phyloP scores from a whole-genome alignment of 2,329 filamentous ascomycete genomes.

The Aspergillus chevalieri region DNA sequence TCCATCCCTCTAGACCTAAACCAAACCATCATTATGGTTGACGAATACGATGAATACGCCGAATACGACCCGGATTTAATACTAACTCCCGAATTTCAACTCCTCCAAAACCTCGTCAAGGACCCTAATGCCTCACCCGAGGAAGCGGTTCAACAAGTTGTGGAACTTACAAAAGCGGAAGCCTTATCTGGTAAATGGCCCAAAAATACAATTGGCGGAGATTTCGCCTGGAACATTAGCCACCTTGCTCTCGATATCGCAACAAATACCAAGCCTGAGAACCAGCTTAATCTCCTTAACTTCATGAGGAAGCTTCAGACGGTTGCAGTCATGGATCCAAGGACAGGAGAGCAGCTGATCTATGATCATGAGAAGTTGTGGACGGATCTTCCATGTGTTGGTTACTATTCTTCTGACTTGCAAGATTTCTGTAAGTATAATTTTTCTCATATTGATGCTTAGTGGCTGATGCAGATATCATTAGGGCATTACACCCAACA shows the following conservation, averaged over 20 bases:
- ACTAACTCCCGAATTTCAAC: background rate
- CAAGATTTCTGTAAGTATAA: background rate
- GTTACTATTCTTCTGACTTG: background rate
- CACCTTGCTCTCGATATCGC: background rate
- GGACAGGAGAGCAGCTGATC: background rate
- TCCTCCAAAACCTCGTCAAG: background rate
- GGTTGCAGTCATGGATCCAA: background rate
- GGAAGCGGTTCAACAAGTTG: background rate
- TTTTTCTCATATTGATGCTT: background rate
- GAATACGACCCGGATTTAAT: background rate
- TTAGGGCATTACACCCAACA: background rate
- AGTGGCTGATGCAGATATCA: background rate
- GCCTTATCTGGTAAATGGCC: background rate
- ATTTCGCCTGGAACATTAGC: background rate
- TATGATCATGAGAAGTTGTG: background rate
- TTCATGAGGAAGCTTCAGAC: background rate
- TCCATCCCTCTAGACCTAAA: background rate
- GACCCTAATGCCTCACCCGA: no score
- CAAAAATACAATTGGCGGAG: background rate
- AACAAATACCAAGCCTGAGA: background rate
- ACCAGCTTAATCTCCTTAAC: background rate
- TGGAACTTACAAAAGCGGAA: background rate
- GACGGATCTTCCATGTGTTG: background rate
- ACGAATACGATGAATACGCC: background rate
- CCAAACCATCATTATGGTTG: background rate